These are phyloP conservation scores for Cladophialophora yegresii DNA, from an alignment of 2,329 filamentous ascomycete genomes.

Conservation along the genomic window DNA sequence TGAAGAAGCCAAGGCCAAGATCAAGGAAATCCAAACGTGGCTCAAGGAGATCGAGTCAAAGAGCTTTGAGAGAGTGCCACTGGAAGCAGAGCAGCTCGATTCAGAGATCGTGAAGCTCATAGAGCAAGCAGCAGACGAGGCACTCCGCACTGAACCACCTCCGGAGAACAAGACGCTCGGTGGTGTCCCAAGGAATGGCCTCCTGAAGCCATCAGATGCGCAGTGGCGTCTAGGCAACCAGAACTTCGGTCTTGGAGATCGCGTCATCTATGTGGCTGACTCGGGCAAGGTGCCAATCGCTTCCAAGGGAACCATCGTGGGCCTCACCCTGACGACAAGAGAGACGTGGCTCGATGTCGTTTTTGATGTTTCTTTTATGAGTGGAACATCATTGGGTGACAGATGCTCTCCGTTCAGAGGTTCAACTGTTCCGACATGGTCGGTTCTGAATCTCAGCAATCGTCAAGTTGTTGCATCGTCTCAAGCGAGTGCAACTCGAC, in stretches of 20 bases:
- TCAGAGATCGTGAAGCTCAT: constrained; percentile 82
- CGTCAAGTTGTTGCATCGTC: constrained; percentile 71
- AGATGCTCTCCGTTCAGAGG: constrained; percentile 92
- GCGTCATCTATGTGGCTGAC: constrained; percentile 88
- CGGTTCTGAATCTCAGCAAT: constrained; percentile 82
- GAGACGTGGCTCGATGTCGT: constrained; percentile 84
- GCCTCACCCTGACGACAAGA: constrained; percentile 83
- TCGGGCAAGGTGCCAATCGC: constrained; percentile 94
- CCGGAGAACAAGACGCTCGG: constrained; percentile 69
- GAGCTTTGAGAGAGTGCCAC: constrained; percentile 90
- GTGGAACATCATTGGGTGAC: constrained; percentile 85
- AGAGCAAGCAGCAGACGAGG: constrained; percentile 71
- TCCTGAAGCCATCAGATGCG: constrained; percentile 93
- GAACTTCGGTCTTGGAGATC: constrained; percentile 79
- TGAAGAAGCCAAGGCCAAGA: constrained; percentile 68
- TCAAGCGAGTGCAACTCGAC: constrained; percentile 44
- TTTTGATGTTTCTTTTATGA: constrained; percentile 96
- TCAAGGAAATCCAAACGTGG: constrained; percentile 94
- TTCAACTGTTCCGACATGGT: constrained; percentile 83
- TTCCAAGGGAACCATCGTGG: constrained; percentile 88
- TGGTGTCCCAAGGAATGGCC: constrained; percentile 78
- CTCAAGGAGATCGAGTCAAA: constrained; percentile 88
- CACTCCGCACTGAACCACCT: constrained; percentile 55
- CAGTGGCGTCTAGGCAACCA: constrained; percentile 89
- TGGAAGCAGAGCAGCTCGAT: constrained; percentile 95